Base-by-base conservation (phyloP, 306 rosid genomes). In the Cicer chorassanicum region DNA sequence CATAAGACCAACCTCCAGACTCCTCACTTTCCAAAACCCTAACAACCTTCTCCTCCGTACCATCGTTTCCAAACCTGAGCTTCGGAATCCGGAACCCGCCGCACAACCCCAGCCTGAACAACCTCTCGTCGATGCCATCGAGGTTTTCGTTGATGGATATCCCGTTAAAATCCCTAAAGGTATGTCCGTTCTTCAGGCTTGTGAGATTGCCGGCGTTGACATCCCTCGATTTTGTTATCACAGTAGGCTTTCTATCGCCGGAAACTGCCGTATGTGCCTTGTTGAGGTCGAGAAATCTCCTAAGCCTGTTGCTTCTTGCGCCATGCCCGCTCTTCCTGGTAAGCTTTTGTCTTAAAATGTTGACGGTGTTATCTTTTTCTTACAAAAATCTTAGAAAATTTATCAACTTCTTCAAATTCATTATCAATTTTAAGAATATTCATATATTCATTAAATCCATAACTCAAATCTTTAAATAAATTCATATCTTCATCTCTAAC, bases 291-390 rank as follows among this genome's bases (percentile, higher is more conserved):
- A 94, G 96, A 94, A 94, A 84, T 92, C 99, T 1, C 99, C 99
- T 39, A 94, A 94, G 84, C 99, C 99, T 36, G 99, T 94, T 53
- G 99, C 99, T 59, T 94, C 99, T 61, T 94, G 99, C 48, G 99
- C 99, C 86, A 94, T 94, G 99, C 99, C 99, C n/a, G 99, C 99
- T 59, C 97, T 94, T 75, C 99, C 99, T 72, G 97, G 98, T 93
- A 19, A 43, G 75, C 24, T 56, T 44, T 61, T 11, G n/a, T n/a
- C n/a, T n/a, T n/a, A n/a, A n/a, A n/a, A n/a, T n/a, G n/a, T n/a
- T n/a, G n/a, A n/a, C n/a, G n/a, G n/a, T n/a, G n/a, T n/a, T n/a
- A n/a, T n/a, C n/a, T n/a, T n/a, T n/a, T n/a, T n/a, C n/a, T n/a
- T n/a, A n/a, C n/a, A n/a, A n/a, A n/a, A n/a, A n/a, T n/a, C n/a